Evolutionary conservation across 129 eudicot genomes (phyloP).

Genomic region (Helianthus annuus): DNA sequence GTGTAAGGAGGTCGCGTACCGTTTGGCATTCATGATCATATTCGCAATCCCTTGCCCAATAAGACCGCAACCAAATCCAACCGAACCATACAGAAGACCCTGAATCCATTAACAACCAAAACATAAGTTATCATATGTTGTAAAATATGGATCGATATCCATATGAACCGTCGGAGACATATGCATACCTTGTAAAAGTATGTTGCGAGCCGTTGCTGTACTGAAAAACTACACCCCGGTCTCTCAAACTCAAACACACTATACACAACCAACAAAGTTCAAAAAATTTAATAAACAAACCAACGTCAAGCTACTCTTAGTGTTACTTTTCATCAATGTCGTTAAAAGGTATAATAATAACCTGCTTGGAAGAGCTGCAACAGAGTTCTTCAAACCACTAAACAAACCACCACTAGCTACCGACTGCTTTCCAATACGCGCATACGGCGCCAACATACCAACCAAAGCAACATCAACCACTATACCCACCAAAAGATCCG

Average conservation of each 20-base stretch:
- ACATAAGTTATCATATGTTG: constrained; percentile 11
- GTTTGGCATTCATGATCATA: constrained; percentile 86
- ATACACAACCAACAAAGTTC: constrained; percentile 12
- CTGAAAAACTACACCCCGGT: constrained; percentile 82
- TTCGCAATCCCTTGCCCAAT: constrained; percentile 98
- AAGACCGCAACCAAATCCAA: constrained; percentile 95
- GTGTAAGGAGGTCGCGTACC: constrained; percentile 43
- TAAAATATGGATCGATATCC: not conserved
- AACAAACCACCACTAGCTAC: constrained; percentile 57
- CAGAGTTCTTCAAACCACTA: constrained; percentile 59
- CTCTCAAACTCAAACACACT: constrained; percentile 97
- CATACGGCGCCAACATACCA: constrained; percentile 94
- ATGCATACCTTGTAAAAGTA: constrained; percentile 80
- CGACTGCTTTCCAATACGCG: constrained; percentile 76
- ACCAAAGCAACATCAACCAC: constrained; percentile 95
- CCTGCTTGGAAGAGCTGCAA: constrained; percentile 94
- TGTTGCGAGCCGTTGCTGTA: constrained; percentile 83
- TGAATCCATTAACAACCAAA: constrained; percentile 35
- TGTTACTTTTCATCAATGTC: not conserved
- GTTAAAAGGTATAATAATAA: constrained; percentile 17
- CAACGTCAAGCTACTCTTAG: not conserved
- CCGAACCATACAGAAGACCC: constrained; percentile 93
- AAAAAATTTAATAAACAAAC: not conserved
- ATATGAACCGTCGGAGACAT: constrained; percentile 2
- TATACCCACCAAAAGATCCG: constrained; percentile 90